Evolutionary conservation across 1,284 basidiomycete species (phyloP), one percentile per base, ranked within the genome.

Genomic region (Athelia sp.): DNA sequence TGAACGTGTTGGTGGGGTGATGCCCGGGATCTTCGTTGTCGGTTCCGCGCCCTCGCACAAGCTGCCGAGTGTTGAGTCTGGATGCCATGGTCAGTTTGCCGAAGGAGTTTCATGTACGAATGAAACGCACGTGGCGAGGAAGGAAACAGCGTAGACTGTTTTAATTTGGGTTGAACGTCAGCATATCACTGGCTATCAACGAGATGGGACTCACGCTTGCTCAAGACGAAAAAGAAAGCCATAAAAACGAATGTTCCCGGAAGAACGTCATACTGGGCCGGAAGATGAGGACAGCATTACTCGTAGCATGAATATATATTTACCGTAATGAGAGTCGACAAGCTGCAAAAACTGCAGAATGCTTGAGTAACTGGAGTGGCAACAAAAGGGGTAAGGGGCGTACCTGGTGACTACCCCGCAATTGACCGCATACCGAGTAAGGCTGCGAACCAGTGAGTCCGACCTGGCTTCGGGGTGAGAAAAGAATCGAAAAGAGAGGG

Each of bases 341-440:
- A 22, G 43, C 49, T 52, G 38, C 50, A 26, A 6, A 45, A 36
- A 45, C 51, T 52, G 49, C 11, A 9, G 22, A 13, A 9, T 34
- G 22, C 3, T 18, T 31, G 3, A 44, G 8, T 9, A 40, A 15
- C 24, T 10, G 19, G 40, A 46, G 8, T 9, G 36, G 1, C 19
- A 17, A 15, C 32, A 14, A 26, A 32, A 14, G 19, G 11, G 17
- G 29, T 23, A 24, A 29, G 8, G 2, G 15, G 18, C 13, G 11
- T 18, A 52, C 51, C 51, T 50, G 15, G 51, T 52, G 8, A 52
- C 29, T 13, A 44, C 45, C 10, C 51, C 51, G 15, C 48, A 49
- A 36, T 52, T 50, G 2, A 52, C 24, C 13, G 51, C 51, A 36
- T 52, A 52, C 15, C 29, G 13, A 14, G 44, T 46, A 18, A 52